These are phyloP conservation scores for Hamamelis virginiana DNA, from an alignment of 164 flowering plant genomes.

Conservation along the genomic window DNA sequence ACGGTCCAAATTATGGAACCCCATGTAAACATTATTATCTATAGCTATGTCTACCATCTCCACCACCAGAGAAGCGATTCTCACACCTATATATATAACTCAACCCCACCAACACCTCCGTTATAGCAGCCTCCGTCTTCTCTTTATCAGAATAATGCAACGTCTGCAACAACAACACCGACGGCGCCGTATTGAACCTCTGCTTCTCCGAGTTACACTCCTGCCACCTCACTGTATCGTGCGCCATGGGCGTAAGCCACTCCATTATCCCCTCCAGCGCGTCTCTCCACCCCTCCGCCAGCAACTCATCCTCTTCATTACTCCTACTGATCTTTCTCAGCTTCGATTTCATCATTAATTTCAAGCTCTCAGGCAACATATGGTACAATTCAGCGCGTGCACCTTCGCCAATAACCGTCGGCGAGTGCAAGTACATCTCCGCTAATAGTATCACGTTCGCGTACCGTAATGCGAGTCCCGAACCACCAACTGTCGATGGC, in stretches of 20 bases:
- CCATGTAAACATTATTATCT: background rate
- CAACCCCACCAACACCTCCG: constrained; percentile 74
- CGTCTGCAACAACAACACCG: constrained; percentile 67
- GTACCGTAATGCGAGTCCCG: constrained; percentile 62
- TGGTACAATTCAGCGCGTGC: constrained; percentile 45
- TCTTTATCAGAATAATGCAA: constrained; percentile 68
- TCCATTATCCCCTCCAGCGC: constrained; percentile 44
- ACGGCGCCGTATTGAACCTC: constrained; percentile 44
- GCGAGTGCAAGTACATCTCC: constrained; percentile 36
- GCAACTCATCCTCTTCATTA: constrained; percentile 26
- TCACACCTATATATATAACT: constrained; percentile 54
- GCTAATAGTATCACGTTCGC: constrained; percentile 57
- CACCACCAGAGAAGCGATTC: constrained; percentile 2
- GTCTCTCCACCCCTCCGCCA: constrained; percentile 64
- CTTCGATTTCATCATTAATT: constrained; percentile 38
- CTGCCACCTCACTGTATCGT: constrained; percentile 67
- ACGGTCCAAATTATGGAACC: background rate
- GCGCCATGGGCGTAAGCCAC: constrained; percentile 84
- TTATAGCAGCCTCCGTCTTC: constrained; percentile 81
- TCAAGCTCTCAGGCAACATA: constrained; percentile 58
- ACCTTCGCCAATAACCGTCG: constrained; percentile 28
- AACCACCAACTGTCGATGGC: constrained; percentile 60
- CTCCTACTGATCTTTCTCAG: constrained; percentile 27
- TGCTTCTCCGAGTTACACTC: constrained; percentile 67
- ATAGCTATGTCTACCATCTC: background rate